Evolutionary conservation across 1,284 basidiomycete genomes (phyloP).

Genomic region (Paramarasmius palmivorus): DNA sequence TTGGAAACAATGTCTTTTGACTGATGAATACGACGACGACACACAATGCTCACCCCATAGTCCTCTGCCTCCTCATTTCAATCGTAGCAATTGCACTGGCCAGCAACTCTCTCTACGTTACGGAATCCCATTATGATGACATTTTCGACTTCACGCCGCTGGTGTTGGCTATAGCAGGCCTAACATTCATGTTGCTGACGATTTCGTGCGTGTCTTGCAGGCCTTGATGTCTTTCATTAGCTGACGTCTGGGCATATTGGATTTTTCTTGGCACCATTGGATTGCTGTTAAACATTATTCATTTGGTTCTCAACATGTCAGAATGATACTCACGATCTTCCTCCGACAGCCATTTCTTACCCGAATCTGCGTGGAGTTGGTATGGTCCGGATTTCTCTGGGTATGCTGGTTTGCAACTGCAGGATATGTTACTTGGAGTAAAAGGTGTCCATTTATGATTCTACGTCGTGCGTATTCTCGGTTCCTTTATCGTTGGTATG

Average conservation of each 20-base stretch:
- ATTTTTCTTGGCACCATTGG: no score
- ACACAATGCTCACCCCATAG: not conserved
- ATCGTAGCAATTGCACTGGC: not conserved
- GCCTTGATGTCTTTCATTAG: conserved; percentile 1
- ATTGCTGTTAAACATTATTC: no score
- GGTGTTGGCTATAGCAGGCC: conserved; percentile 14
- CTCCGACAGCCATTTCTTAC: not conserved
- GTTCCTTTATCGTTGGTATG: not conserved
- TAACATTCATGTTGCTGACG: conserved; percentile 12
- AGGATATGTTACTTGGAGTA: not conserved
- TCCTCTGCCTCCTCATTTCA: not conserved
- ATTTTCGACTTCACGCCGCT: conserved; percentile 7
- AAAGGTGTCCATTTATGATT: not conserved
- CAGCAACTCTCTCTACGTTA: not conserved
- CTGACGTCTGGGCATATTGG: no score
- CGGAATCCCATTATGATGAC: not conserved
- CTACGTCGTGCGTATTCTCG: not conserved
- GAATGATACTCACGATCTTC: not conserved
- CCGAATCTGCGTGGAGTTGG: not conserved
- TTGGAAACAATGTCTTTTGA: no score
- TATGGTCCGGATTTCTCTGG: not conserved
- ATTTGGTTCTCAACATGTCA: no score
- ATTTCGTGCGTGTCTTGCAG: conserved; percentile 12
- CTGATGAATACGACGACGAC: no score
- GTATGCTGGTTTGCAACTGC: not conserved